phyloP scores from a whole-genome alignment of 2,329 filamentous ascomycete genomes.

The Aspergillus hortae region DNA sequence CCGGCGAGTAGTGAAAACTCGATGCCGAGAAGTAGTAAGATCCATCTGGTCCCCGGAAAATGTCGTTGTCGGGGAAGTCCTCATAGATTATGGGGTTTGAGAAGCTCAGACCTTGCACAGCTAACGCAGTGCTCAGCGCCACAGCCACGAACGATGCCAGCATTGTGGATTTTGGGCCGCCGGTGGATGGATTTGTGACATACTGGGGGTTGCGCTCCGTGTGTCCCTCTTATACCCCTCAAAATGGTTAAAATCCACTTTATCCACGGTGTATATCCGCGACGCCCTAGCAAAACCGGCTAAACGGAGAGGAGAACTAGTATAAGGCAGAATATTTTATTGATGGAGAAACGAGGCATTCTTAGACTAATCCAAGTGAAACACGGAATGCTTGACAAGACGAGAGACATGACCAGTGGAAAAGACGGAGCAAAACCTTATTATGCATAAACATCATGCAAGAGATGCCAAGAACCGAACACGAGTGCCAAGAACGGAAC shows the following conservation, averaged over 20 bases:
- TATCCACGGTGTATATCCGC: background rate
- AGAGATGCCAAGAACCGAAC: too few relatives aligned
- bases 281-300: background rate
- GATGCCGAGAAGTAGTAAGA: conserved; percentile 54
- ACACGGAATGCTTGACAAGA: too few relatives aligned
- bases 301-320: background rate
- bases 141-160: background rate
- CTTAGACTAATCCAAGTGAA: too few relatives aligned
- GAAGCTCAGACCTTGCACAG: conserved; percentile 16
- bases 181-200: background rate
- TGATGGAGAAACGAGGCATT: too few relatives aligned
- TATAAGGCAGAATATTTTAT: background rate
- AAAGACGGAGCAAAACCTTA: too few relatives aligned
- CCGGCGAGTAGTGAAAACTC: conserved; percentile 55
- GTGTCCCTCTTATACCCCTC: background rate
- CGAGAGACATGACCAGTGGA: too few relatives aligned
- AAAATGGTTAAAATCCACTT: background rate
- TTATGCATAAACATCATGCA: too few relatives aligned
- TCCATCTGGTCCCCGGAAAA: conserved; percentile 49
- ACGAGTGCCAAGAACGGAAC: too few relatives aligned
- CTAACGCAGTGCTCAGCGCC: background rate
- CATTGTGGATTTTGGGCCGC: background rate
- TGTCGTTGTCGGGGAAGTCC: conserved; percentile 54
- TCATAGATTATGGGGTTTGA: conserved; percentile 54
- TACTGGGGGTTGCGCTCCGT: background rate